Evolutionary conservation across 2,329 filamentous ascomycete genomes (phyloP).

Genomic region (Tolypocladium paradoxum): DNA sequence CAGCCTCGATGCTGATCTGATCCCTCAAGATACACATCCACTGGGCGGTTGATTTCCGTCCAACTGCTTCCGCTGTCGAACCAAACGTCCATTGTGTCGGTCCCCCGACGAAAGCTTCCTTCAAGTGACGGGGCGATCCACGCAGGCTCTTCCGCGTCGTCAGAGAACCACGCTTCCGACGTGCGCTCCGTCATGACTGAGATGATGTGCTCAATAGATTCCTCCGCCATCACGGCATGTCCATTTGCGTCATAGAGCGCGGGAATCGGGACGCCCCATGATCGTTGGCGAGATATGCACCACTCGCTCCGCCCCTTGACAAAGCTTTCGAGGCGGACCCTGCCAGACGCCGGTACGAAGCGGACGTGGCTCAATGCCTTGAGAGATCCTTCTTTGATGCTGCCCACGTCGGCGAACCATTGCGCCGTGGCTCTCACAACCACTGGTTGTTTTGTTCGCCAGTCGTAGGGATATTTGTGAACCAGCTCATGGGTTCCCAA

Average conservation of each 20-base stretch:
- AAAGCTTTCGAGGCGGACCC: constrained; percentile 70
- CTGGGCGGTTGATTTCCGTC: constrained; percentile 48
- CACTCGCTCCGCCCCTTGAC: constrained; percentile 83
- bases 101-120: constrained; percentile 59
- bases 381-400: constrained; percentile 67
- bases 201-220: constrained; percentile 78
- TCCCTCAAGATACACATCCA: constrained; percentile 88
- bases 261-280: constrained; percentile 95
- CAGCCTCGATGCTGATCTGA: constrained; percentile 94
- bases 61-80: constrained; percentile 97
- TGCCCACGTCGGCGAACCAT: constrained; percentile 91
- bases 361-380: constrained; percentile 57
- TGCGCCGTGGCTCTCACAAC: constrained; percentile 88
- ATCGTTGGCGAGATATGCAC: constrained; percentile 93
- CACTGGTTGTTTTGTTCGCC: constrained; percentile 88
- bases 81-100: constrained; percentile 99
- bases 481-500: constrained; percentile 59
- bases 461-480: constrained; percentile 97
- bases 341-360: constrained; percentile 70
- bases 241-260: constrained; percentile 68
- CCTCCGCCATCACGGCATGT: constrained; percentile 66
- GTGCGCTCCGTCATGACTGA: constrained; percentile 64
- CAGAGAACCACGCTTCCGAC: constrained; percentile 92
- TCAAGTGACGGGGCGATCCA: constrained; percentile 64
- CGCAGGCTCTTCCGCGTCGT: constrained; percentile 58